phyloP scores from a whole-genome alignment of 148 eudicot species.

The Hydrangea macrophylla region DNA sequence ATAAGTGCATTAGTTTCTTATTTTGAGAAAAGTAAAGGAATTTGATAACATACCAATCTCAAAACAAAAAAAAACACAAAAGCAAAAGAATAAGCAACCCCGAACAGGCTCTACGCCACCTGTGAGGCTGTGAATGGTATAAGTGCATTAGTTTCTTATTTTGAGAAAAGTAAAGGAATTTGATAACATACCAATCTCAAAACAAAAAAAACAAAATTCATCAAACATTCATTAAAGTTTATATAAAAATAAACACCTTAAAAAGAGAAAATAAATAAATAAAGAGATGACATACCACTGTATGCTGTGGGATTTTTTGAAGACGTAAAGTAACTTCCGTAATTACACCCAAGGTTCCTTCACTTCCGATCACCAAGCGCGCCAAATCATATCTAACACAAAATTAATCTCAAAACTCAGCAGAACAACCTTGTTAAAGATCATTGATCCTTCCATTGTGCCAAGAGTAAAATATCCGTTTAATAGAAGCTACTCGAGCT shows the following conservation, averaged over 20 bases:
- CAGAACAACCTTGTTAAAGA: background rate
- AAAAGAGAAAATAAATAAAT: background rate
- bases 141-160: background rate
- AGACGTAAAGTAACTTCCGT: constrained; percentile 95
- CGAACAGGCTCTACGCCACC: too few species aligned
- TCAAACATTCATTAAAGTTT: too few species aligned
- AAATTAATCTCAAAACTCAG: constrained; percentile 7
- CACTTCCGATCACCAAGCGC: constrained; percentile 93
- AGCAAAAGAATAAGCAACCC: too few species aligned
- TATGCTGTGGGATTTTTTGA: constrained; percentile 80
- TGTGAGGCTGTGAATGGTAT: background rate
- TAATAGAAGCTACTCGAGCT: too few species aligned
- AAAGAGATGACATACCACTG: constrained; percentile 54
- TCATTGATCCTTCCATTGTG: background rate
- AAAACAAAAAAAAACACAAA: too few species aligned
- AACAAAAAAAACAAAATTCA: constrained; percentile 1
- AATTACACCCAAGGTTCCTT: constrained; percentile 96
- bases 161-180: background rate
- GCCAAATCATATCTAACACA: constrained; percentile 80
- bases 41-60: background rate
- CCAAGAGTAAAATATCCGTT: background rate
- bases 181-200: background rate
- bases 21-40: background rate
- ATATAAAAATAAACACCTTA: background rate
- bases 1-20: background rate